Percentiles rank a stretch among this genome's conserved stretches.
phyloP scores from a whole-genome alignment of 2,329 filamentous ascomycete species.

The Plenodomus lindquistii region DNA sequence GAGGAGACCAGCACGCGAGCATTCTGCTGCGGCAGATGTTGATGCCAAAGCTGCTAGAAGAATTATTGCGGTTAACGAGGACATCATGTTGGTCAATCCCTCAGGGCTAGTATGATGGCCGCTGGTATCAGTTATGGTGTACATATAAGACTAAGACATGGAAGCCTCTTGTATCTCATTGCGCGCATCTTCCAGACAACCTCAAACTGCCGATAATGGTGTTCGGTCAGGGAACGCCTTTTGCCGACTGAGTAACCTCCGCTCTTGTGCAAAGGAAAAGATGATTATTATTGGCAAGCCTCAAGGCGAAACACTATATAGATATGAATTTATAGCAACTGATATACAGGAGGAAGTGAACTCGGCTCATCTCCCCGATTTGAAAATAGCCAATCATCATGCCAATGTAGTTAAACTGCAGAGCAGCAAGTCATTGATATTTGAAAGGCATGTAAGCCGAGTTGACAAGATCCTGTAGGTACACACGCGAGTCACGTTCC shows the following conservation, averaged over 20 bases:
- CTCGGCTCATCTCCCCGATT: no score
- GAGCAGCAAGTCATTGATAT: no score
- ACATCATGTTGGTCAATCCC: neutral
- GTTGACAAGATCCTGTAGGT: no score
- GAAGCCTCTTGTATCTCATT: neutral
- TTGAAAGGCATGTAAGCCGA: no score
- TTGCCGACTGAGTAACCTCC: constrained; percentile 14
- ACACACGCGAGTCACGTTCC: no score
- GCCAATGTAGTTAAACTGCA: no score
- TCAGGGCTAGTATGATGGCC: neutral
- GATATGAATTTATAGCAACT: neutral
- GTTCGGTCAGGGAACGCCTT: constrained; percentile 4
- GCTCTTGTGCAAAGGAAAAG: constrained; percentile 6
- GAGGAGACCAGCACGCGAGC: constrained; percentile 32
- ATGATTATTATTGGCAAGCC: constrained; percentile 24
- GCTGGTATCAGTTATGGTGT: neutral
- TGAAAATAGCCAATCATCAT: no score
- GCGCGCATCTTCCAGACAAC: neutral
- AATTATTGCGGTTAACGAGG: neutral
- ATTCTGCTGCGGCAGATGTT: constrained; percentile 16
- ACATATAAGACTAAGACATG: neutral
- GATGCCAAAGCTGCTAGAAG: neutral
- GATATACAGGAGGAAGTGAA: no score
- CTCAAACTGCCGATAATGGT: constrained; percentile 2
- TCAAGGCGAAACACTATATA: constrained; percentile 14